A percentile compares a stretch with the other conserved stretches of the same genome.
Evolutionary conservation across 208 protist genomes (phyloP).

Genomic region (Wallacemonas sp.): DNA sequence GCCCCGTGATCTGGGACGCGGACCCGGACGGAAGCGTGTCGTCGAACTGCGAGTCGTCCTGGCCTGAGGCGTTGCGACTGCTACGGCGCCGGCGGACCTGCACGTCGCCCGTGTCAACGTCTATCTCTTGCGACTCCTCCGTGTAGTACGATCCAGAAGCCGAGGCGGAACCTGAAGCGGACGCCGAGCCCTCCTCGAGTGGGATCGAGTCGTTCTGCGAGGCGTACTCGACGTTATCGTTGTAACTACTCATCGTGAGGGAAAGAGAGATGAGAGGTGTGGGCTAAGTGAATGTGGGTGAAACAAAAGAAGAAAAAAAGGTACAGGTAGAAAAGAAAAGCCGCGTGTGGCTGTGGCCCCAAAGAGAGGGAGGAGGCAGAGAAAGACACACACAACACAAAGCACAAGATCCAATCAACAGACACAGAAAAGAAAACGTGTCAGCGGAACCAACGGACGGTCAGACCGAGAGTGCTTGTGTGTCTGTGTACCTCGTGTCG

Average conservation of each 20-base stretch:
- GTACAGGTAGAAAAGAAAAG: not conserved
- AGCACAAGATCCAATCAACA: too few species aligned
- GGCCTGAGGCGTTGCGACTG: not conserved
- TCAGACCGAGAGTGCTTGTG: too few species aligned
- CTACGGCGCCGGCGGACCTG: not conserved
- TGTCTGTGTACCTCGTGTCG: too few species aligned
- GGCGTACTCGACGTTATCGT: slow-evolving; percentile 48
- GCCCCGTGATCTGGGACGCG: slow-evolving; percentile 13
- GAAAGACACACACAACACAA: not conserved
- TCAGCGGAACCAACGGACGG: too few species aligned
- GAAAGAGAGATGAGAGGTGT: too few species aligned
- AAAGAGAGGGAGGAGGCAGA: not conserved
- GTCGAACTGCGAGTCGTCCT: slow-evolving; percentile 7
- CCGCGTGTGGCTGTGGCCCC: not conserved
- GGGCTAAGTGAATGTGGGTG: not conserved
- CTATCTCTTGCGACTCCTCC: slow-evolving; percentile 27
- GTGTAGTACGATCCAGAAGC: slow-evolving; percentile 36
- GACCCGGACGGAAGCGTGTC: slow-evolving; percentile 16
- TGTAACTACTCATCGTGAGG: slow-evolving; percentile 82
- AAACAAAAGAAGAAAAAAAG: not conserved
- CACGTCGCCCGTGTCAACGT: slow-evolving; percentile 2
- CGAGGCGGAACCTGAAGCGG: slow-evolving; percentile 5
- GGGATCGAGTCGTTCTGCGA: slow-evolving; percentile 61
- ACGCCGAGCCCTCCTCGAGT: slow-evolving; percentile 30
- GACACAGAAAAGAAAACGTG: too few species aligned